Conservation (phyloP, 225 moss, liverwort and hornwort species). For the Pleurozium schreberi region DNA sequence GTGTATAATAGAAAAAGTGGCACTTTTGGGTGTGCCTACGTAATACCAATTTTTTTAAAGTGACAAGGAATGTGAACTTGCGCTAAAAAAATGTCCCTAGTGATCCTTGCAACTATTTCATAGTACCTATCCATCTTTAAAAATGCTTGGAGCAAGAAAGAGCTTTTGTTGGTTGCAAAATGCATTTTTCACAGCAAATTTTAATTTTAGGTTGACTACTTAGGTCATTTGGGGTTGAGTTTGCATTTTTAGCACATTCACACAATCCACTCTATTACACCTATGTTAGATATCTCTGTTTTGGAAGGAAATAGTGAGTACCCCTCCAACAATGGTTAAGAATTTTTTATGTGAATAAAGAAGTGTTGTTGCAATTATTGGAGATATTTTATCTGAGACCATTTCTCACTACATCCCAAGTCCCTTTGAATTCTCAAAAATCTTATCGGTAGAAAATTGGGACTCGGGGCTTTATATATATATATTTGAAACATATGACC, state of each 20-base stretch:
- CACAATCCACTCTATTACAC: no score
- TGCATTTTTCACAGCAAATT: neutral
- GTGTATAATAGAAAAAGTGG: neutral
- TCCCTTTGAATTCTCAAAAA: neutral
- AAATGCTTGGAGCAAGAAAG: neutral
- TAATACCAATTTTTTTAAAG: neutral
- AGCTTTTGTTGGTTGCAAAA: neutral
- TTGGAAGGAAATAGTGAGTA: neutral
- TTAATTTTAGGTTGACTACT: no score
- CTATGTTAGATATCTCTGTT: neutral
- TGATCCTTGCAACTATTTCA: neutral
- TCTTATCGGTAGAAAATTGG: neutral
- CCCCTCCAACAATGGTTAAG: neutral
- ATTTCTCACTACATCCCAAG: neutral
- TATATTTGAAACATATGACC: no score
- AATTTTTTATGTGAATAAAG: neutral
- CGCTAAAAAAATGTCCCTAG: neutral
- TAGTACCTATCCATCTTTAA: neutral
- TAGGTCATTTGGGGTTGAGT: no score
- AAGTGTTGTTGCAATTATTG: neutral
- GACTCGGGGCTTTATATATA: no score
- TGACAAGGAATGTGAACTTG: neutral
- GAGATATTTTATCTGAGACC: neutral
- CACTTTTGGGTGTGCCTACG: neutral
- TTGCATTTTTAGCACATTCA: no score